phyloP scores from a whole-genome alignment of 2,329 filamentous ascomycete species.

The Claviceps sp. region DNA sequence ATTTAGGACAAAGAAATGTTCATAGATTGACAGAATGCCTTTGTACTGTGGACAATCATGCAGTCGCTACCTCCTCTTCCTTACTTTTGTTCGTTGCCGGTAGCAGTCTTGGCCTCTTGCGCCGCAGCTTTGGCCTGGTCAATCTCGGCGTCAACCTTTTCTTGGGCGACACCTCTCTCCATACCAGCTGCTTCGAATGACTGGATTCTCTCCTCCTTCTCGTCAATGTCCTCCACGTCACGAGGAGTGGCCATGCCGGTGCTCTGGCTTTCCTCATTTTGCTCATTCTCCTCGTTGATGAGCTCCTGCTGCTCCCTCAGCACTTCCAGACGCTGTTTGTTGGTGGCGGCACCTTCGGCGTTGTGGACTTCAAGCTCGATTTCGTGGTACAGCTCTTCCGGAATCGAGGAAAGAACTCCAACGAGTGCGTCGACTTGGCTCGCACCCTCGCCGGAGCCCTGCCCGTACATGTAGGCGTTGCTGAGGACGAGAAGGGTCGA shows the following conservation, averaged over 20 bases:
- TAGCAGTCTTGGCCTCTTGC: conserved; percentile 12
- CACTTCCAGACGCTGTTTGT: conserved; percentile 97
- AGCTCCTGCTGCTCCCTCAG: conserved; percentile 97
- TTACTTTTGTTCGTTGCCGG: conserved; percentile 1
- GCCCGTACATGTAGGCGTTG: conserved; percentile 95
- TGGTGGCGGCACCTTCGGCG: conserved; percentile 91
- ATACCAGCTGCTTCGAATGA: conserved; percentile 35
- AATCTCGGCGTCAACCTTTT: conserved; percentile 42
- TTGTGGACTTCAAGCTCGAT: conserved; percentile 97
- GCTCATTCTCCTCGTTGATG: conserved; percentile 92
- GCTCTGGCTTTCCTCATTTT: conserved; percentile 69
- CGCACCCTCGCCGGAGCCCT: conserved; percentile 75
- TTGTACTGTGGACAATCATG: background rate
- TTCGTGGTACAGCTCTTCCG: conserved; percentile 97
- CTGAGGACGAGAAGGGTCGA: conserved; percentile 90
- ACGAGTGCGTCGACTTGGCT: conserved; percentile 88
- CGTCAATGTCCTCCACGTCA: conserved; percentile 86
- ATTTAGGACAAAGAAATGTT: conserved; percentile 14
- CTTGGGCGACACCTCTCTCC: conserved; percentile 35
- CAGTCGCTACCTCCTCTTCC: no score
- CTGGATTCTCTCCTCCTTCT: conserved; percentile 63
- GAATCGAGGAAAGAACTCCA: conserved; percentile 84
- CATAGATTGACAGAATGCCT: conserved; percentile 11
- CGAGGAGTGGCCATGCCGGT: conserved; percentile 63
- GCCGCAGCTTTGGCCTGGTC: conserved; percentile 25